Conservation (phyloP, 2,329 filamentous ascomycete genomes). For the Aspergillus fijiensis region DNA sequence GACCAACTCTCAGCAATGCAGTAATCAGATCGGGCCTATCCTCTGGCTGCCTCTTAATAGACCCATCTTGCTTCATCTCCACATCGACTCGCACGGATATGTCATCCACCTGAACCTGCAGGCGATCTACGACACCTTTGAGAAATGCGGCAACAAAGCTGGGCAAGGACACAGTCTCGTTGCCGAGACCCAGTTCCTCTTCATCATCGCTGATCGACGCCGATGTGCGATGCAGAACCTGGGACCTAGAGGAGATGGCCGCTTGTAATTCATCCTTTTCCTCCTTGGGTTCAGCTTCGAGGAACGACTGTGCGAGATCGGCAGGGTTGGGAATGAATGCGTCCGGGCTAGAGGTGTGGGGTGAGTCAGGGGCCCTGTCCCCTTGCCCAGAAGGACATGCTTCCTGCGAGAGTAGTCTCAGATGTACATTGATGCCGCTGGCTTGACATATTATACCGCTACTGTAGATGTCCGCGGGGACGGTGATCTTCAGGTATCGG, state of each 20-base stretch:
- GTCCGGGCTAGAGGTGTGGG: constrained; percentile 17
- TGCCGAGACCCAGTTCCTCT: constrained; percentile 53
- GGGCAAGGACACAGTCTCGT: constrained; percentile 56
- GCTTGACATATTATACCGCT: constrained; percentile 80
- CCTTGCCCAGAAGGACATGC: constrained; percentile 33
- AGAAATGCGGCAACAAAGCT: constrained; percentile 60
- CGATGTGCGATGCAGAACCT: constrained; percentile 51
- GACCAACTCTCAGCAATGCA: constrained; percentile 35
- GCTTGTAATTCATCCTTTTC: constrained; percentile 60
- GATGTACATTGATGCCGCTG: constrained; percentile 72
- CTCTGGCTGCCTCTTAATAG: constrained; percentile 35
- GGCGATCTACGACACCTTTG: constrained; percentile 57
- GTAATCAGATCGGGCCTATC: constrained; percentile 39
- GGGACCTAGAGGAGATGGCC: constrained; percentile 53
- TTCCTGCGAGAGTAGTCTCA: constrained; percentile 54
- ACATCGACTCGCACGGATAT: constrained; percentile 55
- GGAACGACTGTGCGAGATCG: constrained; percentile 61
- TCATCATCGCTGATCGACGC: constrained; percentile 49
- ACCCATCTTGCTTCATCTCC: constrained; percentile 43
- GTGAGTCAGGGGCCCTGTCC: constrained; percentile 29
- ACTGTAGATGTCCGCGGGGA: constrained; percentile 84
- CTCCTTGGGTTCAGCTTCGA: constrained; percentile 56
- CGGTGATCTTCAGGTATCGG: constrained; percentile 71
- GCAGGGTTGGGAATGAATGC: constrained; percentile 54
- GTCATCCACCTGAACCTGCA: constrained; percentile 55